These are phyloP conservation scores for Linderniella brevidens DNA, from an alignment of 257 asterid species.

Conservation along the genomic window DNA sequence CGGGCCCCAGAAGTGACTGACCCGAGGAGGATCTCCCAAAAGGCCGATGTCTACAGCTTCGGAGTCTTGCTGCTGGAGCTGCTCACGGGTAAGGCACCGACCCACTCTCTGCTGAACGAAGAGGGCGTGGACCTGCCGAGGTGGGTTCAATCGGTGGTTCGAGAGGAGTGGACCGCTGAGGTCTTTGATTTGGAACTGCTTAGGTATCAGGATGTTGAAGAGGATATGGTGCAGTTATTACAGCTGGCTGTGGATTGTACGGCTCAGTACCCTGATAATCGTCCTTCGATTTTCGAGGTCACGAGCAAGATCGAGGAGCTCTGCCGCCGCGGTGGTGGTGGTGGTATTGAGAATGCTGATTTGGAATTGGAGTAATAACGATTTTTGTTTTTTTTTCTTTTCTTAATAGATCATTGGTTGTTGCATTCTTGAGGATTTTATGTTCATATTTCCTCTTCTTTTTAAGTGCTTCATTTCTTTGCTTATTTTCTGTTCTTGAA, in stretches of 20 bases:
- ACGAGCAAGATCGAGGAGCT: constrained; percentile 17
- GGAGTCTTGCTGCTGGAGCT: constrained; percentile 33
- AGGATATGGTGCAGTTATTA: constrained; percentile 31
- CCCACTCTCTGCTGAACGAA: constrained; percentile 19
- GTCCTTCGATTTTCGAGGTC: constrained; percentile 29
- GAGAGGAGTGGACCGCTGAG: constrained; percentile 24
- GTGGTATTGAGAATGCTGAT: too few relatives aligned
- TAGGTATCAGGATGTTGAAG: constrained; percentile 22
- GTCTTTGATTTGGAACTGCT: constrained; percentile 29
- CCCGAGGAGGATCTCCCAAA: constrained; percentile 26
- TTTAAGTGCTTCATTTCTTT: too few relatives aligned
- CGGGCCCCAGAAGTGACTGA: constrained; percentile 36
- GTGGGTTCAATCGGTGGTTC: constrained; percentile 35
- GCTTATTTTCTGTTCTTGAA: too few relatives aligned
- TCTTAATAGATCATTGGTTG: too few relatives aligned
- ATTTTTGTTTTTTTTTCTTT: too few relatives aligned
- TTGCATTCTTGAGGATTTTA: too few relatives aligned
- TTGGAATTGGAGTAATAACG: too few relatives aligned
- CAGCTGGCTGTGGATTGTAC: constrained; percentile 31
- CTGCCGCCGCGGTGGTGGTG: constrained; percentile 6
- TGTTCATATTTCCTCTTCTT: too few relatives aligned
- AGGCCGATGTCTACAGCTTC: constrained; percentile 39
- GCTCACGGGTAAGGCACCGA: constrained; percentile 35
- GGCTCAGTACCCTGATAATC: constrained; percentile 20
- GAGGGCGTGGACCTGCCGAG: constrained; percentile 33